These are phyloP conservation scores for Turnera subulata DNA, from an alignment of 345 rosid genomes.

Conservation along the genomic window DNA sequence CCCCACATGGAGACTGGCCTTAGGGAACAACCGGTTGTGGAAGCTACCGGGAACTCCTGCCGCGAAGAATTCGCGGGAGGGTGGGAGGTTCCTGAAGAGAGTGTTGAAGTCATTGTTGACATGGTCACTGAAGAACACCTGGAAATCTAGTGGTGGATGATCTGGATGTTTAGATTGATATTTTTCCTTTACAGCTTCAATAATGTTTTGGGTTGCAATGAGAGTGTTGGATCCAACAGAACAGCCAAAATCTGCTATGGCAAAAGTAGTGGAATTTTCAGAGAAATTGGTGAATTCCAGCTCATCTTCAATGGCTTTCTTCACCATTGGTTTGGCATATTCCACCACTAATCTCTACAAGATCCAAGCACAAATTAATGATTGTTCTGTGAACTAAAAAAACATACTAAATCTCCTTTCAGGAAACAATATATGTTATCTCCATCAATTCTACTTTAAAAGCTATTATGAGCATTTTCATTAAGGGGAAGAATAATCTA, in stretches of 20 bases:
- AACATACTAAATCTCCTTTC: no score
- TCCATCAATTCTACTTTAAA: no score
- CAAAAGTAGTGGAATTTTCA: background rate
- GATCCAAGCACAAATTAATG: background rate
- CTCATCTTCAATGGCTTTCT: background rate
- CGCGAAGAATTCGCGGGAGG: constrained; percentile 10
- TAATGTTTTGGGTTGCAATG: constrained; percentile 2
- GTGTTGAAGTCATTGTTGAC: constrained; percentile 35
- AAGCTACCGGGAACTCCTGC: constrained; percentile 37
- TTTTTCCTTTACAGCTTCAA: constrained; percentile 8
- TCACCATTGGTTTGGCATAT: background rate
- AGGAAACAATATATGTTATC: no score
- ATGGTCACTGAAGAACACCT: constrained; percentile 39
- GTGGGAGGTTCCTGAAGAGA: constrained; percentile 30
- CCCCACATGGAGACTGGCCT: constrained; percentile 20
- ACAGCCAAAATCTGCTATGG: constrained; percentile 18
- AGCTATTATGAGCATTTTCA: no score
- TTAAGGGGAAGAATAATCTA: no score
- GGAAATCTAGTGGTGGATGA: constrained; percentile 5
- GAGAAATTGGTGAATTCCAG: background rate
- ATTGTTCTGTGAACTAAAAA: no score
- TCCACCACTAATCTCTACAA: constrained; percentile 3
- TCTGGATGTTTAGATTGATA: background rate
- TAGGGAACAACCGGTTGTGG: constrained; percentile 26
- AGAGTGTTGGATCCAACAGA: constrained; percentile 20